Percentiles rank a stretch among this genome's conserved stretches.
Conservation (phyloP, 2,329 filamentous ascomycete species). For the Clarireedia homoeocarpa region DNA sequence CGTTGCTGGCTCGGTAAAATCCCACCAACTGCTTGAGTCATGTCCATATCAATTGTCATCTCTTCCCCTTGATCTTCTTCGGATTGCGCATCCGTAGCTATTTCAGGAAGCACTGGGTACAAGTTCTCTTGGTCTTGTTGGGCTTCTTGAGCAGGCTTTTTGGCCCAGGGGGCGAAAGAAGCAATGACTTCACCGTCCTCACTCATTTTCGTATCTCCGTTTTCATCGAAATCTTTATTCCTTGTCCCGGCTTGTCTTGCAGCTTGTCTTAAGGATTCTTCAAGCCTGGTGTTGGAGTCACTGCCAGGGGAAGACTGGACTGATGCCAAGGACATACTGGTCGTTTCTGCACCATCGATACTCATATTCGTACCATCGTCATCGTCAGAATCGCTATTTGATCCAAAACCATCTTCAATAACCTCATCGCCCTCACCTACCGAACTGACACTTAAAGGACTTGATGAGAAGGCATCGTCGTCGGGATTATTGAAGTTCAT, state of each 20-base stretch:
- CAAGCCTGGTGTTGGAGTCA: constrained; percentile 64
- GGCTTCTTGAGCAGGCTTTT: constrained; percentile 38
- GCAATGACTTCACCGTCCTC: constrained; percentile 62
- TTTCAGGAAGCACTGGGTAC: constrained; percentile 36
- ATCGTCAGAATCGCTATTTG: constrained; percentile 47
- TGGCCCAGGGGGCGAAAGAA: constrained; percentile 65
- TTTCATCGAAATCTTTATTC: constrained; percentile 49
- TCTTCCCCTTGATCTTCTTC: constrained; percentile 30
- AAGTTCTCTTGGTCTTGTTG: constrained; percentile 40
- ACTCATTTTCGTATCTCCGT: constrained; percentile 43
- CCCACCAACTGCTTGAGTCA: constrained; percentile 48
- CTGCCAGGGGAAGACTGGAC: constrained; percentile 49
- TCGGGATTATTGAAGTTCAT: constrained; percentile 59
- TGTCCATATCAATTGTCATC: constrained; percentile 49
- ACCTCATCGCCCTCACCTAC: constrained; percentile 36
- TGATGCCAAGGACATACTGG: constrained; percentile 58
- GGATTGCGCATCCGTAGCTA: constrained; percentile 14
- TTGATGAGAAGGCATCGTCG: constrained; percentile 65
- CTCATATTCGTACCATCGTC: constrained; percentile 77
- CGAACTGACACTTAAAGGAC: constrained; percentile 61
- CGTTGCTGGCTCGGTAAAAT: constrained; percentile 32
- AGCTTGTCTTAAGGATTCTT: constrained; percentile 71
- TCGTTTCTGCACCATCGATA: constrained; percentile 61
- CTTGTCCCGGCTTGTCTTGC: constrained; percentile 68
- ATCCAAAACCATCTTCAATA: constrained; percentile 39